phyloP scores from a whole-genome alignment of 1,284 basidiomycete species.

The Apiotrichum brassicae region DNA sequence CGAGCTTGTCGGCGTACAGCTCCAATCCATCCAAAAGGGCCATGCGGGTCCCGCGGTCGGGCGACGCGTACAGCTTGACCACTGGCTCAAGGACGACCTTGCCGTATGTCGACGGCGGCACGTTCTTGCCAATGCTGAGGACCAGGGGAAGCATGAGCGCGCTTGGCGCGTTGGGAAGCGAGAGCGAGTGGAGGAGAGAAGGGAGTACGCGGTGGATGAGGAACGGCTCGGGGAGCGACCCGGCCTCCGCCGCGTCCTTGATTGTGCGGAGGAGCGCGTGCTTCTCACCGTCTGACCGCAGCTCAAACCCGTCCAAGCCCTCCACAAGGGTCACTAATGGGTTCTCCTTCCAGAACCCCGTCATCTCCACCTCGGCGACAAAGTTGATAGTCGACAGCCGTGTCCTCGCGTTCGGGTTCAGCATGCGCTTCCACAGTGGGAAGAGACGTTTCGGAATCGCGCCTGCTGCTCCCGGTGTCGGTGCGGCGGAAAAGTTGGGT shows the following conservation, averaged over 20 bases:
- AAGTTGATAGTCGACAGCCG: conserved; percentile 71
- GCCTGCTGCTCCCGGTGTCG: conserved; percentile 66
- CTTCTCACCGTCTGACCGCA: conserved; percentile 79
- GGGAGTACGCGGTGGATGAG: conserved; percentile 80
- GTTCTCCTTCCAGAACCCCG: conserved; percentile 81
- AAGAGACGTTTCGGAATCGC: conserved; percentile 72
- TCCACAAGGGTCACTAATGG: conserved; percentile 76
- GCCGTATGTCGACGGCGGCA: conserved; percentile 65
- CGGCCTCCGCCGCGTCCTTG: conserved; percentile 61
- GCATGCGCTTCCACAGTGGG: conserved; percentile 73
- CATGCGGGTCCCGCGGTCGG: conserved; percentile 90
- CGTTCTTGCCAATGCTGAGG: conserved; percentile 67
- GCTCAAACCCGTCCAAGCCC: conserved; percentile 78
- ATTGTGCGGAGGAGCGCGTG: conserved; percentile 66
- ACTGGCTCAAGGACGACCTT: conserved; percentile 68
- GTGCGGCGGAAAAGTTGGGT: conserved; percentile 60
- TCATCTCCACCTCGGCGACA: conserved; percentile 63
- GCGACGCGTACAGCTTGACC: conserved; percentile 73
- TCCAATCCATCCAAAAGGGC: conserved; percentile 79
- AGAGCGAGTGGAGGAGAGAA: conserved; percentile 73
- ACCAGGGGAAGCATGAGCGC: conserved; percentile 74
- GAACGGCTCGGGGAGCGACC: conserved; percentile 79
- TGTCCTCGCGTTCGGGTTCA: conserved; percentile 77
- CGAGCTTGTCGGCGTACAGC: conserved; percentile 79
- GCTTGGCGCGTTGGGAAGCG: conserved; percentile 75